Conservation (phyloP, 768 basidiomycete species). For the Rhodotorula graminis region DNA sequence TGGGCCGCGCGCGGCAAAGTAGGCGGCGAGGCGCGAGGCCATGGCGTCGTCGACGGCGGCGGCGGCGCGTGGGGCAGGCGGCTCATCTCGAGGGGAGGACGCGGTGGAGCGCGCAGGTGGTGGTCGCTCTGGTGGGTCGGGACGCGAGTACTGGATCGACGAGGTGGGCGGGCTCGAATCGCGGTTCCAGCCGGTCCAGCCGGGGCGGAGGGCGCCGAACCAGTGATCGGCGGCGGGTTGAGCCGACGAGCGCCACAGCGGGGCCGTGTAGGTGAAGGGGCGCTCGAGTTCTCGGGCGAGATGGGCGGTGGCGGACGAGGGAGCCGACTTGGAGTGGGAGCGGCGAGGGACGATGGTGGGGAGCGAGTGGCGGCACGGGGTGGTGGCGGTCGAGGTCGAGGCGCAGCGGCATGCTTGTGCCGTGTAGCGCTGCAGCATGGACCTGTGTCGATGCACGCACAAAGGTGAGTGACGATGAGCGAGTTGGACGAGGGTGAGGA, state of each 20-base stretch:
- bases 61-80: neutral
- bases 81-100: neutral
- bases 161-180: neutral
- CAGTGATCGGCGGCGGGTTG: neutral
- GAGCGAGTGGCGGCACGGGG: conserved; percentile 16
- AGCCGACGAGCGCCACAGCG: neutral
- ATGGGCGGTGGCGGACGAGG: neutral
- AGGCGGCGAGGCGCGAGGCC: neutral
- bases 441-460: neutral
- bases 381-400: conserved; percentile 21
- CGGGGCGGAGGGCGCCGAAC: conserved; percentile 3
- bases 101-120: no score
- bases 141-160: no score
- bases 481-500: no score
- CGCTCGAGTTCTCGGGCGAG: neutral
- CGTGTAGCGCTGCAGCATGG: neutral
- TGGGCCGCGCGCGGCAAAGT: conserved; percentile 7
- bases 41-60: neutral
- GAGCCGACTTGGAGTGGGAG: neutral
- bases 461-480: neutral
- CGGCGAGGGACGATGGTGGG: neutral
- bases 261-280: conserved; percentile 1
- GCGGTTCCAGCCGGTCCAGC: conserved; percentile 7
- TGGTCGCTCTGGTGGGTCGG: neutral
- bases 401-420: conserved; percentile 21